Evolutionary conservation across 2,329 filamentous ascomycete genomes (phyloP).

Genomic region (Colletotrichum camelliae): DNA sequence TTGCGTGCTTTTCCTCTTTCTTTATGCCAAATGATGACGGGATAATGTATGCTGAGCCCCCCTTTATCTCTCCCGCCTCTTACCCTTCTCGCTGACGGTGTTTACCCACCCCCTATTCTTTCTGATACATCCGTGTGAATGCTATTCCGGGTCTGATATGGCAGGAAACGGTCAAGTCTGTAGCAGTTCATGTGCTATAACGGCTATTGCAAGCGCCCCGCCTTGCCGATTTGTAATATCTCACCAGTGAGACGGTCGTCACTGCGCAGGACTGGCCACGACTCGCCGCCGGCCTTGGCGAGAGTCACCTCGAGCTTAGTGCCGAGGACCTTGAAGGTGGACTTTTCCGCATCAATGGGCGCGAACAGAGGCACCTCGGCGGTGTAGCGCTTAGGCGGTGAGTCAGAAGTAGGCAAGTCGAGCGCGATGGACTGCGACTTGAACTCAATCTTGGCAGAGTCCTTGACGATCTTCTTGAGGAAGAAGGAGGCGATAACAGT

Average conservation of each 20-base stretch:
- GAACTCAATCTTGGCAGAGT: conserved; percentile 76
- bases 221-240: conserved; percentile 88
- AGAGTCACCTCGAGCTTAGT: conserved; percentile 88
- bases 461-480: conserved; percentile 95
- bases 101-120: not conserved
- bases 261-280: conserved; percentile 85
- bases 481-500: conserved; percentile 91
- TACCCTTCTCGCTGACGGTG: not conserved
- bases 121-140: not conserved
- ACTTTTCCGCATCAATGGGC: conserved; percentile 76
- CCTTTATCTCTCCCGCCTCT: not conserved
- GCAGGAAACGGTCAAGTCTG: not conserved
- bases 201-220: conserved; percentile 55
- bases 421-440: conserved; percentile 67
- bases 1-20: conserved; percentile 3
- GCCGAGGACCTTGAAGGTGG: conserved; percentile 80
- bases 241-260: conserved; percentile 74
- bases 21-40: not conserved
- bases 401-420: conserved; percentile 85
- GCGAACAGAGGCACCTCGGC: conserved; percentile 78
- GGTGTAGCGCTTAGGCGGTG: conserved; percentile 78
- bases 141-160: not conserved
- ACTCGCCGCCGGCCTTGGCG: conserved; percentile 72
- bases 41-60: not conserved
- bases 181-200: not conserved